Evolutionary conservation across 306 rosid species (phyloP), one percentile per base, ranked within the genome.

Genomic region (Pterocarpus santalinus): DNA sequence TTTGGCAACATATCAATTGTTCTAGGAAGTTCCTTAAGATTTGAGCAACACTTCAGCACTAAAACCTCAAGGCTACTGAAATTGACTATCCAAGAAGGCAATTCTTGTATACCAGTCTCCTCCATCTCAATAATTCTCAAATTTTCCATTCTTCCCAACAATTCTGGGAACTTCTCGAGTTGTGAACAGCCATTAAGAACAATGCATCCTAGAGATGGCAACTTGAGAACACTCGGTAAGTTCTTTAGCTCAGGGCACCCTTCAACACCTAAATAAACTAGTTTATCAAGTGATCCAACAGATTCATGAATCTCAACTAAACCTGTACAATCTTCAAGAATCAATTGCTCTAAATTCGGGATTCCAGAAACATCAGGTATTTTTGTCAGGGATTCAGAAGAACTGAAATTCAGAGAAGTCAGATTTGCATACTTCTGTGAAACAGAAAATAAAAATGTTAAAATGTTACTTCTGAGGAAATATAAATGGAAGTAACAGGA

Each of bases 291-390:
- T 2, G 52, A 67, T 66, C 84, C 84, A 67, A 79, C 11, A 3
- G 84, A 67, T 34, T 79, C 83, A 73, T 84, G 81, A 68, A 84
- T 60, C 28, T 84, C 81, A 67, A 79, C 73, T 64, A 84, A 79
- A 34, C 60, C 30, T n/a, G 16, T 66, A 61, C 87, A 84, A 16
- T 60, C 71, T 28, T 79, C 76, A 47, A 84, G 84, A 38, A 34
- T 51, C 34, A 84, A 17, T 28, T 14, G 57, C 72, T 66, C 68
- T 49, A 84, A 73, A 30, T 73, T 84, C 30, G 87, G 87, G 33
- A 79, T 60, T 1, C 81, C 79, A 44, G 82, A 84, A 17, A 84
- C 32, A 60, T 78, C 87, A 60, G 87, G 84, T 58, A 84, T 5
- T n/a, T 73, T 60, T 47, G 75, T 38, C 9, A 84, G 49, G 55